phyloP scores from a whole-genome alignment of 2,329 filamentous ascomycete species.

The Thermoascus crustaceus region DNA sequence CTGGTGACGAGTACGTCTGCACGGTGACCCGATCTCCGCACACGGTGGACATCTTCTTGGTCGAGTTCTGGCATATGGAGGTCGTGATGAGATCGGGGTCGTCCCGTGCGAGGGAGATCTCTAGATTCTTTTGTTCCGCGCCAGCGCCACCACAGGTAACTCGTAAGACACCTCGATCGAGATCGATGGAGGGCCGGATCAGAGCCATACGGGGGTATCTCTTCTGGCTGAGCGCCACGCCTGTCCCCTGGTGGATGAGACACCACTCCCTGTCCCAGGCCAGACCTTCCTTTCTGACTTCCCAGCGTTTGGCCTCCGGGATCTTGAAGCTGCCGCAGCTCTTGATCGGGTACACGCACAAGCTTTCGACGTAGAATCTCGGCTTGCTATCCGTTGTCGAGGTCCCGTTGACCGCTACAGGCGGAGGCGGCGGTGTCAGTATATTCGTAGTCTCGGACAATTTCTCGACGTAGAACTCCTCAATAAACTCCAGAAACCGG shows the following conservation, averaged over 20 bases:
- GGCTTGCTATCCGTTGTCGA: too few relatives aligned
- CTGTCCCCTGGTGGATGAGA: constrained; percentile 76
- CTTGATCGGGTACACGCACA: constrained; percentile 85
- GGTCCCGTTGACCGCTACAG: too few relatives aligned
- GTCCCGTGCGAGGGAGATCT: constrained; percentile 28
- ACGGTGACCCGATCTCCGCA: constrained; percentile 73
- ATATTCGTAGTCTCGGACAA: too few relatives aligned
- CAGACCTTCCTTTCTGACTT: constrained; percentile 70
- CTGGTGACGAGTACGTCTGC: constrained; percentile 58
- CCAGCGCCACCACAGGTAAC: constrained; percentile 41
- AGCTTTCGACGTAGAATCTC: constrained; percentile 50
- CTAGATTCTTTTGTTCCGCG: constrained; percentile 20
- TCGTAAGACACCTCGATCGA: constrained; percentile 56
- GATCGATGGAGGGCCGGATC: constrained; percentile 65
- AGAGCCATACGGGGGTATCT: constrained; percentile 80
- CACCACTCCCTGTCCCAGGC: constrained; percentile 98
- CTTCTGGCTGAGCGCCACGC: constrained; percentile 81
- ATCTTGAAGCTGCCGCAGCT: constrained; percentile 77
- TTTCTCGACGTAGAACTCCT: constrained; percentile 55
- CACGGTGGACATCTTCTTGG: constrained; percentile 54
- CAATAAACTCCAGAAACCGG: constrained; percentile 61
- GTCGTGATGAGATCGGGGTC: constrained; percentile 52
- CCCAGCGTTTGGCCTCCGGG: constrained; percentile 59
- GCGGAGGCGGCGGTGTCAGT: too few relatives aligned
- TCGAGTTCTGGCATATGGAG: constrained; percentile 44